Percentiles rank a stretch among this genome's conserved stretches.
phyloP scores from a whole-genome alignment of 371 early-diverging fungal genomes.

The Syncephalis fuscata region DNA sequence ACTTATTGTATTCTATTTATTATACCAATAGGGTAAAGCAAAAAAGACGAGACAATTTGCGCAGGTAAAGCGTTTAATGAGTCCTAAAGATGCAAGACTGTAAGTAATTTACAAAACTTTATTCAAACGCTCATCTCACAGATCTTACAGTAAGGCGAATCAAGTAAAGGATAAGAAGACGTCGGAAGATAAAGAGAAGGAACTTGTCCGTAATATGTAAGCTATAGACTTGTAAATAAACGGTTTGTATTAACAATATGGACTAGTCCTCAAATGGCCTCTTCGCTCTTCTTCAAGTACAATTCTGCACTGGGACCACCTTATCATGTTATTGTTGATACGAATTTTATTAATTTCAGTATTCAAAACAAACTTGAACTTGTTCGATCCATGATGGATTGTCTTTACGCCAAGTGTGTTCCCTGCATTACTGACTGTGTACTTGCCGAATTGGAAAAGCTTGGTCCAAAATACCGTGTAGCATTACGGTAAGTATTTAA shows the following conservation, averaged over 20 bases:
- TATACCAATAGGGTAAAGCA: constrained; percentile 57
- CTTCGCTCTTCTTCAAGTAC: constrained; percentile 93
- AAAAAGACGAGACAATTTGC: constrained; percentile 88
- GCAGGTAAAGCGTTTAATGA: constrained; percentile 78
- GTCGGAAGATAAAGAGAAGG: constrained; percentile 45
- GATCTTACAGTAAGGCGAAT: constrained; percentile 43
- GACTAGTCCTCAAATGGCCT: constrained; percentile 81
- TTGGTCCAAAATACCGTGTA: constrained; percentile 94
- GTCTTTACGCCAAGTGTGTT: constrained; percentile 92
- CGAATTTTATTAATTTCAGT: constrained; percentile 99
- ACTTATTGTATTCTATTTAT: background rate
- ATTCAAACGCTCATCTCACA: constrained; percentile 4
- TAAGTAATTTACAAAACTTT: constrained; percentile 16
- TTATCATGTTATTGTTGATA: constrained; percentile 97
- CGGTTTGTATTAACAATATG: background rate
- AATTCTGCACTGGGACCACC: constrained; percentile 97
- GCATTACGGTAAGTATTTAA: constrained; percentile 67
- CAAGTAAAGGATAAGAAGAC: constrained; percentile 60
- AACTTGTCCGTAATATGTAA: constrained; percentile 67
- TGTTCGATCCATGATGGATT: constrained; percentile 96
- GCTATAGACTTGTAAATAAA: constrained; percentile 6
- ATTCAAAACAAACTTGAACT: constrained; percentile 98
- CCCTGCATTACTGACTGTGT: constrained; percentile 99
- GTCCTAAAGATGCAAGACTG: constrained; percentile 76
- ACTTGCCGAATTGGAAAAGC: constrained; percentile 98